A percentile compares a stretch with the other conserved stretches of the same genome.
phyloP scores from a whole-genome alignment of 352 stramenopile genomes.

The Phytophthora gonapodyides region DNA sequence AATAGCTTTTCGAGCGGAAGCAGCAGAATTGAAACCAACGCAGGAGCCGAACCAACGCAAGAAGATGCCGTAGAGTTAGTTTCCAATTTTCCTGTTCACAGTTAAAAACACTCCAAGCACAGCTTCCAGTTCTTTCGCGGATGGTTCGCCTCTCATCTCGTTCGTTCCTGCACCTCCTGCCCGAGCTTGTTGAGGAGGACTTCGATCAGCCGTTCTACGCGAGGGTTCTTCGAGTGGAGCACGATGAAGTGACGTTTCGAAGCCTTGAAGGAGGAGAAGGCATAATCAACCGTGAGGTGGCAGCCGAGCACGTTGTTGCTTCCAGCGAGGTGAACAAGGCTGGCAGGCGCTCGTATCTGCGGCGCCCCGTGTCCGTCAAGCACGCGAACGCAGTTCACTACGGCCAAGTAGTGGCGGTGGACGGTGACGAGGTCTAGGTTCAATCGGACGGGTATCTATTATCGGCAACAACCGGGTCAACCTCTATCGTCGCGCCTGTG shows the following conservation, averaged over 20 bases:
- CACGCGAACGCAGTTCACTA: neutral
- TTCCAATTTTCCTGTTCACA: too few species aligned
- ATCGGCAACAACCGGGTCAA: neutral
- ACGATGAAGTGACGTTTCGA: conserved; percentile 1
- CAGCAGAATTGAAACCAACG: too few species aligned
- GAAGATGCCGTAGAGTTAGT: too few species aligned
- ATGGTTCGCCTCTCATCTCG: neutral
- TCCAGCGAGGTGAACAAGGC: neutral
- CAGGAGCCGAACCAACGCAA: too few species aligned
- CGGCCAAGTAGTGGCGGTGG: conserved; percentile 1
- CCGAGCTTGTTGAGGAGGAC: neutral
- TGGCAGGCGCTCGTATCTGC: neutral
- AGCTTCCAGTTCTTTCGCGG: neutral
- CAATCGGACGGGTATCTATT: neutral
- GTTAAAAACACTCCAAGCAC: too few species aligned
- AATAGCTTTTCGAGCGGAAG: too few species aligned
- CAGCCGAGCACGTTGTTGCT: neutral
- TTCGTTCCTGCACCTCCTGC: conserved; percentile 6
- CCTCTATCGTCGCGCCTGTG: neutral
- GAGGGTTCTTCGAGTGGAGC: neutral
- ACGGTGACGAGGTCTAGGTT: neutral
- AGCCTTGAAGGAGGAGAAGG: conserved; percentile 2
- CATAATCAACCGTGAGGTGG: neutral
- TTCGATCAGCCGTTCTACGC: conserved; percentile 7
- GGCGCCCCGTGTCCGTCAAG: neutral